phyloP scores from a whole-genome alignment of 2,329 filamentous ascomycete genomes.

The Fusarium stilboides region DNA sequence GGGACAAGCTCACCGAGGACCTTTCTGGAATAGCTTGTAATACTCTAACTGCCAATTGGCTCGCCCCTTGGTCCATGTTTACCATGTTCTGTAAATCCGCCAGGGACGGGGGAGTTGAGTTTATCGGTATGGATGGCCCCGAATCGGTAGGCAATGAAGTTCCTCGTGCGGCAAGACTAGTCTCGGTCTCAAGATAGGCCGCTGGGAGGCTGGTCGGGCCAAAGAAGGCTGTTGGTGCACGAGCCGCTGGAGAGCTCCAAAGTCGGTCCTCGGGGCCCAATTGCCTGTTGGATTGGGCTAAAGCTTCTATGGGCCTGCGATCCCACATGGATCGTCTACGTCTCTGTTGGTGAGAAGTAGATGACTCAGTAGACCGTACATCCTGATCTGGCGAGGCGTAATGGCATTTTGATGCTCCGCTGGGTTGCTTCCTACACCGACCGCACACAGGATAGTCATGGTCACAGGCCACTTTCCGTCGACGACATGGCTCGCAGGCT shows the following conservation, averaged over 20 bases:
- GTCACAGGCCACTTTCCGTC: constrained; percentile 6
- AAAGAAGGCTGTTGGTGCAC: background rate
- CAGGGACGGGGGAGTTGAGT: background rate
- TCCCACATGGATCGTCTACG: background rate
- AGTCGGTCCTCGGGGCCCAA: background rate
- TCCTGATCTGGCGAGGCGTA: background rate
- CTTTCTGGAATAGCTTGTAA: background rate
- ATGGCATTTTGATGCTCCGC: background rate
- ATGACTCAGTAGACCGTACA: accelerated
- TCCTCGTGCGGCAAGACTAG: background rate
- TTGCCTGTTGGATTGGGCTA: background rate
- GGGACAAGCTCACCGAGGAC: accelerated
- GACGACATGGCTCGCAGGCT: constrained; percentile 8
- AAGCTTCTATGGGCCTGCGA: background rate
- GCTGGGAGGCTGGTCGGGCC: background rate
- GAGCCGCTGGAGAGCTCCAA: constrained; percentile 2
- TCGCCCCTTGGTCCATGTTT: constrained; percentile 1
- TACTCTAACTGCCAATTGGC: background rate
- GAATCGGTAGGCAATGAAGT: accelerated
- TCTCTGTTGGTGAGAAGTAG: background rate
- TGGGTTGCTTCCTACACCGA: background rate
- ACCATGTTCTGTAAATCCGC: background rate
- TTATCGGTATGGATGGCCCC: background rate
- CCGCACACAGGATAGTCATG: background rate
- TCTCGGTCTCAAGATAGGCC: constrained; percentile 1